phyloP scores from a whole-genome alignment of 176 grass and related monocot species.

The Oryza rufipogon region DNA sequence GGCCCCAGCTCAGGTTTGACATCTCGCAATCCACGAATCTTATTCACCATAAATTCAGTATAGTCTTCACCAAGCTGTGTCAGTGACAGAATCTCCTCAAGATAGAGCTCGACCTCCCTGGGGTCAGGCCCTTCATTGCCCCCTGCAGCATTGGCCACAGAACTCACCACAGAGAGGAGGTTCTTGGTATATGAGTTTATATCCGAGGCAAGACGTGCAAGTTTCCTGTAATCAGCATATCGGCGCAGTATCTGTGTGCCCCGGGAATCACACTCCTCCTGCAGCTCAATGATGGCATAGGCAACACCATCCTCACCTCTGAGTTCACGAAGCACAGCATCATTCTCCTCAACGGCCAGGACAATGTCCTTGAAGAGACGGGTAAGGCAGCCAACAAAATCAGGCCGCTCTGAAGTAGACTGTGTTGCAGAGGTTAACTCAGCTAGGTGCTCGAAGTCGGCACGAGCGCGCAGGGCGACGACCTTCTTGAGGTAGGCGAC shows the following conservation, averaged over 20 bases:
- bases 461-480: slow-evolving; percentile 65
- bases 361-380: slow-evolving; percentile 90
- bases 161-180: slow-evolving; percentile 65
- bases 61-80: slow-evolving; percentile 98
- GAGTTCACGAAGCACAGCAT: slow-evolving; percentile 73
- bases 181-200: slow-evolving; percentile 94
- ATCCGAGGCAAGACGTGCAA: slow-evolving; percentile 64
- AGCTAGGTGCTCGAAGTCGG: slow-evolving; percentile 79
- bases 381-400: slow-evolving; percentile 87
- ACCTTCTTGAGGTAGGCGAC: slow-evolving; percentile 90
- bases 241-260: slow-evolving; percentile 85
- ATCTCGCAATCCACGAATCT: slow-evolving; percentile 75
- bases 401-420: slow-evolving; percentile 47
- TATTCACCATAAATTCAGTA: slow-evolving; percentile 88
- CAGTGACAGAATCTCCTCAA: slow-evolving; percentile 83
- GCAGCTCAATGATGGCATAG: slow-evolving; percentile 85
- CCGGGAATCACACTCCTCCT: slow-evolving; percentile 88
- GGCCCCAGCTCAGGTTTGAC: slow-evolving; percentile 72
- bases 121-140: slow-evolving; percentile 76
- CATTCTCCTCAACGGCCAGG: slow-evolving; percentile 86
- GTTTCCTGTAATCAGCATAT: slow-evolving; percentile 75
- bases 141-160: slow-evolving; percentile 49
- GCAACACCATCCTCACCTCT: slow-evolving; percentile 80
- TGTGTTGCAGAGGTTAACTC: slow-evolving; percentile 48
- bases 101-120: slow-evolving; percentile 75